Evolutionary conservation across 2,329 filamentous ascomycete genomes (phyloP), one percentile per base, ranked within the genome.

Genomic region (Fusarium siculi): DNA sequence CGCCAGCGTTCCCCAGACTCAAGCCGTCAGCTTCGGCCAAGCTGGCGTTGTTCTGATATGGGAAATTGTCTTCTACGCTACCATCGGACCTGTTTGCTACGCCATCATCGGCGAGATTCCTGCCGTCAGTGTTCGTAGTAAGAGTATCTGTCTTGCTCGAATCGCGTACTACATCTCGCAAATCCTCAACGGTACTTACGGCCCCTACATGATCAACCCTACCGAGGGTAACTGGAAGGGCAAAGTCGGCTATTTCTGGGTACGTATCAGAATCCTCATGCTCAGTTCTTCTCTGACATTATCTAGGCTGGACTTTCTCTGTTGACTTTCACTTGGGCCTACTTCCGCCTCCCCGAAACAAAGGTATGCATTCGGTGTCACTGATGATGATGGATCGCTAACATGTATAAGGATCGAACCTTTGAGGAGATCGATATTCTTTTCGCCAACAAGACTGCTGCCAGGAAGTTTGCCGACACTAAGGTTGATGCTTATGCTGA

Each of bases 1-100:
- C 70, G 65, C 65, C 0, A 11, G 72, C 73, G 73, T 78, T 16
- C 77, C 84, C 8, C 50, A 62, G 4, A 52, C 59, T 10, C 40
- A 66, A 15, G 40, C 61, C 7, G 69, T 75, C 0, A 67, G 62
- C 30, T 85, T 82, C 79, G 80, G 80, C 0, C 82, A 85, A 63
- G 81, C 82, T 0, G 75, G 79, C 0, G 77, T 86, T 15, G 80
- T 83, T 9, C 68, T 87, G 30, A 80, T 85, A 30, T 87, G 84
- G 83, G 82, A 84, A 15, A 78, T 83, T 28, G 74, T 80, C 10
- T 85, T 85, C 74, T 82, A 80, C n/a, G 80, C 85, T 47, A 82
- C 82, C 4, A 81, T 85, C 23, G 84, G 84, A 0, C 84, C 84
- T 2, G 81, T 85, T 25, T 82, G 81, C 58, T 85, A 84, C 74